These are phyloP conservation scores for Pilasporangium apinafurcum DNA, from an alignment of 352 stramenopile species.

Conservation along the genomic window DNA sequence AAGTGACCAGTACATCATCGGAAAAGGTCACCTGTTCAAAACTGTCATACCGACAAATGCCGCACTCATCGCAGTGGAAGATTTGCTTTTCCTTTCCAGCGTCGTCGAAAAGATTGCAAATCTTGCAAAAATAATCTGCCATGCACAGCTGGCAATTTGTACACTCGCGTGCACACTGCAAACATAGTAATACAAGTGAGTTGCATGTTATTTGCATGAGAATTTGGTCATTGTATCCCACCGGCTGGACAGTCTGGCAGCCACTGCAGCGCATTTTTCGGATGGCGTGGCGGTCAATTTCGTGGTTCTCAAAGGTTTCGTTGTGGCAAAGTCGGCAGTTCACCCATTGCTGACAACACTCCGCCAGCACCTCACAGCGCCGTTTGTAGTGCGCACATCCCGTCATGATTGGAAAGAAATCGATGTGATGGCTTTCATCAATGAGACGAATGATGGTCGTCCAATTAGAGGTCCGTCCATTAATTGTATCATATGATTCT, in stretches of 20 bases:
- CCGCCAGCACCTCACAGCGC: constrained; percentile 57
- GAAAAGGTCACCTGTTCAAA: too few species aligned
- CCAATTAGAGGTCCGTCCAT: too few species aligned
- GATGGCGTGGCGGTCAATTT: constrained; percentile 77
- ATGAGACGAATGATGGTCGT: too few species aligned
- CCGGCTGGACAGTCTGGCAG: constrained; percentile 53
- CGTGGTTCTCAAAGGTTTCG: constrained; percentile 39
- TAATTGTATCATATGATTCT: too few species aligned
- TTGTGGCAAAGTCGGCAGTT: constrained; percentile 71
- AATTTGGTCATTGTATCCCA: constrained; percentile 13
- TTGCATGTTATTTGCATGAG: background rate
- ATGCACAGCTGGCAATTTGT: constrained; percentile 34
- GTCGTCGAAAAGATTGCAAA: constrained; percentile 75
- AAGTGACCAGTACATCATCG: too few species aligned
- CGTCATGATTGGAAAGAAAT: constrained; percentile 1
- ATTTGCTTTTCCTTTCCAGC: constrained; percentile 50
- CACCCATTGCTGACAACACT: constrained; percentile 74
- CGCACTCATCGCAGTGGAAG: constrained; percentile 72
- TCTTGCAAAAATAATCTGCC: constrained; percentile 54
- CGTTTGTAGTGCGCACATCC: constrained; percentile 57
- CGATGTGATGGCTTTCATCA: too few species aligned
- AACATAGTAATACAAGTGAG: background rate
- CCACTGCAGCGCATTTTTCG: constrained; percentile 55
- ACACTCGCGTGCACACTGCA: constrained; percentile 50
- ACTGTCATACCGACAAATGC: constrained; percentile 67